Base-by-base conservation (phyloP, 2,329 filamentous ascomycete genomes). In the Sordariomycetes sp. region DNA sequence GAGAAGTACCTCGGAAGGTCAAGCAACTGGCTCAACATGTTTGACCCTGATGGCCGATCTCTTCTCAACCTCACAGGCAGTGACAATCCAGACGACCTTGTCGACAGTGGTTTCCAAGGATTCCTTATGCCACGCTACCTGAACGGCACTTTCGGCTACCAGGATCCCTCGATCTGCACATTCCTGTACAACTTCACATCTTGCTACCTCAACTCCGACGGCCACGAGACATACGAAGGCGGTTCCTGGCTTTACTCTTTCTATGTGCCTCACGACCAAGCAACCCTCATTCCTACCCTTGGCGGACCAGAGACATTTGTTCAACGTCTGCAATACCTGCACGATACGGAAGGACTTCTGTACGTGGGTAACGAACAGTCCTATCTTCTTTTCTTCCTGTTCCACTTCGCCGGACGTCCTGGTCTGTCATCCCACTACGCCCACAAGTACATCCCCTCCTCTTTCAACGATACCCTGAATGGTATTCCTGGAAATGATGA, bases 11-110 rank as follows among this genome's bases (percentile, higher is more conserved):
- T 82, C 18, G 58, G 68, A 30, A 70, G 79, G 8, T 80, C 76
- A 1, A 63, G 68, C 8, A 79, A 82, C 46, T 86, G 81, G 81
- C 67, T 75, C 12, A 83, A 82, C 46, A 79, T 84, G 42, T 86
- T 73, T 51, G 66, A 70, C 39, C 41, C 58, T 1, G 46, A 58
- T 15, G 46, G 42, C 14, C 37, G 31, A 21, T 50, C 42, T 8
- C 27, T 34, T 11, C 34, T 46, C 30, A 64, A 69, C 43, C 43
- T 45, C 2, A 67, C 68, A 28, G 42, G 59, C 10, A 47, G 30
- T n/a, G n/a, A n/a, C 30, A 12, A 21, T n/a, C 15, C 20, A n/a
- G 20, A n/a, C 10, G 31, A 33, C 8, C 31, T 24, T 12, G 31
- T 25, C 8, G 33, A 34, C 24, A 34, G 24, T 10, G 33, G 24